Evolutionary conservation across 441 rosid genomes (phyloP).

Genomic region (Corymbia calophylla): DNA sequence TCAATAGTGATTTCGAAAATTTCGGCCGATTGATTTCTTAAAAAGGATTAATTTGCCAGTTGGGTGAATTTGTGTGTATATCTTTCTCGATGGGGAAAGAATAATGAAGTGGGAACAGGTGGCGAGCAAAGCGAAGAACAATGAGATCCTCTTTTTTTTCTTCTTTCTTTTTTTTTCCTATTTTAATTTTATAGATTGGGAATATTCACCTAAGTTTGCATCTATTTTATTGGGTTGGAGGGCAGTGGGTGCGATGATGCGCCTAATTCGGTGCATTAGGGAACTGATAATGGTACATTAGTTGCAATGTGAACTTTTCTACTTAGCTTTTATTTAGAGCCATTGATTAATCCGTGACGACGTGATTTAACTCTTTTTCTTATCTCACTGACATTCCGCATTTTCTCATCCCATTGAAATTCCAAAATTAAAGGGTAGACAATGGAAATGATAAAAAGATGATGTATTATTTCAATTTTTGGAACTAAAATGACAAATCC

Average conservation of each 20-base stretch:
- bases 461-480: neutral
- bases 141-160: neutral
- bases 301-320: neutral
- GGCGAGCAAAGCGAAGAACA: constrained; percentile 7
- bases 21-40: neutral
- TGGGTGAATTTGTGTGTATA: neutral
- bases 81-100: neutral
- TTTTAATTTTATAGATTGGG: neutral
- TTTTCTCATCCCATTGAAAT: neutral
- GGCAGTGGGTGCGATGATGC: neutral
- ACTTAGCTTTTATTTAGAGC: neutral
- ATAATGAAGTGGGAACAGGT: neutral
- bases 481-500: neutral
- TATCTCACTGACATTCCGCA: neutral
- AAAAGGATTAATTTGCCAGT: neutral
- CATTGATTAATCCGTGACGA: neutral
- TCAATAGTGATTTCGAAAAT: neutral
- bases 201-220: neutral
- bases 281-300: neutral
- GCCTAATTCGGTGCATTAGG: neutral
- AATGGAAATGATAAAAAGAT: neutral
- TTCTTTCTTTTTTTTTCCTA: neutral
- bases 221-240: neutral
- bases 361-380: neutral
- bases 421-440: neutral